These are phyloP conservation scores for Candida awuae DNA, from an alignment of 805 yeast species.

Conservation along the genomic window DNA sequence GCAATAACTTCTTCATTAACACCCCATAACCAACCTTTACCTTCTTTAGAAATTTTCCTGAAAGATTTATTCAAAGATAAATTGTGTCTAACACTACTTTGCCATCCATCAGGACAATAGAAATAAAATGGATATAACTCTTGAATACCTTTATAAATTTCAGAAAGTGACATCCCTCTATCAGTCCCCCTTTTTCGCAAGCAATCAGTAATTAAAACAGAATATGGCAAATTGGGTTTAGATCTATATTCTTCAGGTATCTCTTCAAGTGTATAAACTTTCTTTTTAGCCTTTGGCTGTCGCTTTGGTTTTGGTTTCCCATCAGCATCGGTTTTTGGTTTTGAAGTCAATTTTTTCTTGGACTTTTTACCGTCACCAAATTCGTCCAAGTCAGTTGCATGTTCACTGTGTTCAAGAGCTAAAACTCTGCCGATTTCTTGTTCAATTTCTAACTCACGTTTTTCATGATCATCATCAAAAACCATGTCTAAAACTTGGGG, in stretches of 20 bases:
- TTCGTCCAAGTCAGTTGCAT: slow-evolving; percentile 14
- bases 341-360: slow-evolving; percentile 2
- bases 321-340: background rate
- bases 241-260: slow-evolving; percentile 81
- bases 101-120: slow-evolving; percentile 98
- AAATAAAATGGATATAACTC: slow-evolving; percentile 85
- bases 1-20: slow-evolving; percentile 77
- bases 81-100: slow-evolving; percentile 85
- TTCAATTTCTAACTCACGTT: slow-evolving; percentile 12
- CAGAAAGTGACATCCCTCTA: slow-evolving; percentile 73
- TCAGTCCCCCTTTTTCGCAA: slow-evolving; percentile 57
- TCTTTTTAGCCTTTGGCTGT: slow-evolving; percentile 47
- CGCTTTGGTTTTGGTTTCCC: slow-evolving; percentile 32
- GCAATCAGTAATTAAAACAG: slow-evolving; percentile 73
- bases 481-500: slow-evolving; percentile 4
- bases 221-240: slow-evolving; percentile 78
- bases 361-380: background rate
- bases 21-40: slow-evolving; percentile 95
- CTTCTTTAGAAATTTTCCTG: slow-evolving; percentile 70
- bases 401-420: slow-evolving; percentile 17
- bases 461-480: slow-evolving; percentile 3
- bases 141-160: slow-evolving; percentile 79
- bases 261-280: slow-evolving; percentile 68
- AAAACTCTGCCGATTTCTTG: slow-evolving; percentile 16
- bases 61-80: slow-evolving; percentile 81